Conservation (phyloP, 768 basidiomycete genomes). For the Bullera alba region DNA sequence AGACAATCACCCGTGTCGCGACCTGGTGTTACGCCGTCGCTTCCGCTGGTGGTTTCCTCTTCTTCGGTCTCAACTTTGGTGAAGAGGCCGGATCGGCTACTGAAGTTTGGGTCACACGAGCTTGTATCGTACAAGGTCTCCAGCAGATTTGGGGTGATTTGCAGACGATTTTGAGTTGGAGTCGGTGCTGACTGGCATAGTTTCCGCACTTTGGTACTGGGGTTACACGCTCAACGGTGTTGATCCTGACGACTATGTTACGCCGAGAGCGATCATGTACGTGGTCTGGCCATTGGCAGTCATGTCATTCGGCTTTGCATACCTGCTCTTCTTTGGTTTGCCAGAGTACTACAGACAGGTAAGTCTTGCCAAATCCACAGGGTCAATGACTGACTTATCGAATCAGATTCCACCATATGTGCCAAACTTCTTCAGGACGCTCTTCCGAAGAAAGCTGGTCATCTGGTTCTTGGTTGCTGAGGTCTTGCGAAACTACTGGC, state of each 20-base stretch:
- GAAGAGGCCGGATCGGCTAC: slow-evolving; percentile 97
- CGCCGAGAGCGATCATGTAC: slow-evolving; percentile 80
- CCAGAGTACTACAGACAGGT: slow-evolving; percentile 57
- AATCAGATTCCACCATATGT: slow-evolving; percentile 90
- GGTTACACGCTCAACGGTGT: slow-evolving; percentile 65
- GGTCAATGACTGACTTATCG: slow-evolving; percentile 37
- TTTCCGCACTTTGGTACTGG: slow-evolving; percentile 94
- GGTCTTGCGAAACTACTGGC: slow-evolving; percentile 57
- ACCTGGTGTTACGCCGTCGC: slow-evolving; percentile 87
- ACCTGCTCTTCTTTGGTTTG: slow-evolving; percentile 75
- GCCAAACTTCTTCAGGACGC: slow-evolving; percentile 79
- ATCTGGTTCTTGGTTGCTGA: slow-evolving; percentile 93
- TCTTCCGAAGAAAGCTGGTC: slow-evolving; percentile 84
- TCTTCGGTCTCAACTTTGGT: slow-evolving; percentile 94
- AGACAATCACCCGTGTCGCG: slow-evolving; percentile 65
- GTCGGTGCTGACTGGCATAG: slow-evolving; percentile 28
- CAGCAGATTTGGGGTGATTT: slow-evolving; percentile 94
- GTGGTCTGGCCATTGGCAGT: slow-evolving; percentile 74
- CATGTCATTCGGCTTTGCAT: slow-evolving; percentile 68
- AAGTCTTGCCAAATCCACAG: not conserved
- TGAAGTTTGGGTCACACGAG: slow-evolving; percentile 85
- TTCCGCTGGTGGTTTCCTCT: slow-evolving; percentile 85
- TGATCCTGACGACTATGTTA: slow-evolving; percentile 50
- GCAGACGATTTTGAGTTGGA: no score
- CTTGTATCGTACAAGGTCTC: slow-evolving; percentile 87